phyloP scores from a whole-genome alignment of 1,139 yeast species.

The Diutina sp. region DNA sequence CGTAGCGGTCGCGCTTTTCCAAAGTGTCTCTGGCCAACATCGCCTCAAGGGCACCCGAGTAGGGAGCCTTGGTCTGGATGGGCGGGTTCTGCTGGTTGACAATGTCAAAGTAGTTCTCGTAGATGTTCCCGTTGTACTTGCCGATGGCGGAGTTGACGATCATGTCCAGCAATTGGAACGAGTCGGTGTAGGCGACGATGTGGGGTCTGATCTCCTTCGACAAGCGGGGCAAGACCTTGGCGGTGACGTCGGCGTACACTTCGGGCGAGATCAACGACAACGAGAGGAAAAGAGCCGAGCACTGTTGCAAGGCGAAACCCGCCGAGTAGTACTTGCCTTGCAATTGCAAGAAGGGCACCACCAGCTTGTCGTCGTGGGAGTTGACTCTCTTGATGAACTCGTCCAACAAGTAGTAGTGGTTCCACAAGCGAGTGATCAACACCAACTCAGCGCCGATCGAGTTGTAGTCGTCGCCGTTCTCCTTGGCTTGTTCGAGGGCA shows the following conservation, averaged over 20 bases:
- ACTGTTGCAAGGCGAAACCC: constrained; percentile 21
- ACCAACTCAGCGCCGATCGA: constrained; percentile 48
- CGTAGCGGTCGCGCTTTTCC: constrained; percentile 28
- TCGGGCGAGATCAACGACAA: constrained; percentile 21
- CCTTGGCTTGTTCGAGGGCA: constrained; percentile 9
- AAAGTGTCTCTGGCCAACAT: constrained; percentile 26
- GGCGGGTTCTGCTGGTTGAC: constrained; percentile 44
- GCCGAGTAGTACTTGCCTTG: constrained; percentile 13
- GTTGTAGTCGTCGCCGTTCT: constrained; percentile 38
- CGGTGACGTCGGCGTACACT: constrained; percentile 20
- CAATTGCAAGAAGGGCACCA: constrained; percentile 12
- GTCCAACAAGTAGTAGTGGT: constrained; percentile 40
- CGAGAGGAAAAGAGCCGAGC: constrained; percentile 28
- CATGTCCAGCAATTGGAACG: constrained; percentile 78
- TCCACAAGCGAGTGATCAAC: constrained; percentile 46
- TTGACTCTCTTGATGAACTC: constrained; percentile 24
- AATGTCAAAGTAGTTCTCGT: constrained; percentile 55
- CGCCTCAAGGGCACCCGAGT: constrained; percentile 27
- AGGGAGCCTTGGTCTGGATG: constrained; percentile 46
- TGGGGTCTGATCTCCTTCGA: constrained; percentile 46
- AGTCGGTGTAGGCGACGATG: constrained; percentile 76
- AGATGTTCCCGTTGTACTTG: constrained; percentile 72
- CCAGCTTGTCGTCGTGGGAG: constrained; percentile 7
- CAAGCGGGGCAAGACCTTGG: constrained; percentile 20
- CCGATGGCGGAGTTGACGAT: constrained; percentile 83